Conservation (phyloP, 176 grass and related monocot genomes). For the Hsuehochloa calcarea region DNA sequence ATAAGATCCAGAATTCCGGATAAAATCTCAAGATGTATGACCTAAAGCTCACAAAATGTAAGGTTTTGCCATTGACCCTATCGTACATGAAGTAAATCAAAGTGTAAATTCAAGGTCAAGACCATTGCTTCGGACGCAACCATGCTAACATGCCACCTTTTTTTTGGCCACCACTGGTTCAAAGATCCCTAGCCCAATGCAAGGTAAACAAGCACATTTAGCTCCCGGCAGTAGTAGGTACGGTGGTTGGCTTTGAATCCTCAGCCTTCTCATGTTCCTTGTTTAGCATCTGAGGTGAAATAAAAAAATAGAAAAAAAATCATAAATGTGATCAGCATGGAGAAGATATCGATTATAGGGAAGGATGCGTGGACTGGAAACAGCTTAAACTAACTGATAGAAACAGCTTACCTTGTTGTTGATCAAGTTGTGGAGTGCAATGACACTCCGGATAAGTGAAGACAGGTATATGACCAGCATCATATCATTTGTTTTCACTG, state of each 20-base stretch:
- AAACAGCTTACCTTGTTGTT: slow-evolving; percentile 83
- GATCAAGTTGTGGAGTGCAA: slow-evolving; percentile 97
- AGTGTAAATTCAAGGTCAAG: slow-evolving; percentile 42
- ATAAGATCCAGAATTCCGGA: too few relatives aligned
- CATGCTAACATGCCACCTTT: slow-evolving; percentile 29
- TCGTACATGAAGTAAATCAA: slow-evolving; percentile 33
- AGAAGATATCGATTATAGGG: neutral
- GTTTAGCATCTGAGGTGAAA: slow-evolving; percentile 95
- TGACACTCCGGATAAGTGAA: slow-evolving; percentile 88
- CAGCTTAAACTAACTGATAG: neutral
- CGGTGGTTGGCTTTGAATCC: slow-evolving; percentile 54
- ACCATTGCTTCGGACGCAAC: slow-evolving; percentile 24
- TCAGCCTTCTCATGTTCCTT: slow-evolving; percentile 90
- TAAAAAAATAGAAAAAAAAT: neutral
- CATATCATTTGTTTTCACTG: slow-evolving; percentile 99
- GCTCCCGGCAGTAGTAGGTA: slow-evolving; percentile 52
- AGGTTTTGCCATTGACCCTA: too few relatives aligned
- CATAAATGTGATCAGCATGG: neutral
- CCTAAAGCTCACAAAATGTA: too few relatives aligned
- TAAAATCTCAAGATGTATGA: too few relatives aligned
- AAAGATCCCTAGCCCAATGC: neutral
- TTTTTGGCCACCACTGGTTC: neutral
- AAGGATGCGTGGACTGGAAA: neutral
- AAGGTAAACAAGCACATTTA: slow-evolving; percentile 24
- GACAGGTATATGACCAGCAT: slow-evolving; percentile 97